Evolutionary conservation across 257 asterid species (phyloP), one percentile per base, ranked within the genome.

Genomic region (Galeopsis tetrahit): DNA sequence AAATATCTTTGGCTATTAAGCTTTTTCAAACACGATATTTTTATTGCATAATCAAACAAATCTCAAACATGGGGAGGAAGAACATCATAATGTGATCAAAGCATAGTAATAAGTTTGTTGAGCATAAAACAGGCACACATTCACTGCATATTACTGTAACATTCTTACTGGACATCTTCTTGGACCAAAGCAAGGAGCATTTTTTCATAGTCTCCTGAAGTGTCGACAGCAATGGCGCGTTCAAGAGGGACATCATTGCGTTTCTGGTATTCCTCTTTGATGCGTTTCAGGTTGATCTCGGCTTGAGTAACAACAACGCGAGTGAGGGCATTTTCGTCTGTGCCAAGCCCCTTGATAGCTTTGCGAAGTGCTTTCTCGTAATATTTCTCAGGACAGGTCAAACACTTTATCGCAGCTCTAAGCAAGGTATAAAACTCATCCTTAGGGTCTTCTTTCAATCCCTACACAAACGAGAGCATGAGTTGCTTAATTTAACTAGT

Each of bases 281-380:
- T 86, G 43, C 79, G 79, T 66, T 82, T 79, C 95, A 89, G 78
- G 75, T 84, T 86, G 56, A 74, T 85, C 85, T 94, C 98, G 32
- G 97, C 95, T 59, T 90, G 86, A 10, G 97, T 91, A 0, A 85
- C 88, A n/a, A 94, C 81, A 21, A 86, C 96, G 3, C 98, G 89
- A 44, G 97, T 91, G 44, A 93, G 91, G 68, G 89, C 91, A 73
- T 85, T 61, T 79, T 91, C 97, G 3, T 94, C 97, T 0, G 97
- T 94, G 15, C 98, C 98, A 32, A 71, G 38, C 73, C 40, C 73
- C 43, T 79, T 88, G 67, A 91, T 86, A 14, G 90, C 96, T 69
- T 66, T 6, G n/a, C 96, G 84, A 70, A 93, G 89, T 55, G 79
- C 79, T 84, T 93, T 91, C 84, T 80, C 96, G 8, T 76, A 93